Conservation (phyloP, 495 filamentous ascomycete genomes). For the Hyaloscypha finlandica region DNA sequence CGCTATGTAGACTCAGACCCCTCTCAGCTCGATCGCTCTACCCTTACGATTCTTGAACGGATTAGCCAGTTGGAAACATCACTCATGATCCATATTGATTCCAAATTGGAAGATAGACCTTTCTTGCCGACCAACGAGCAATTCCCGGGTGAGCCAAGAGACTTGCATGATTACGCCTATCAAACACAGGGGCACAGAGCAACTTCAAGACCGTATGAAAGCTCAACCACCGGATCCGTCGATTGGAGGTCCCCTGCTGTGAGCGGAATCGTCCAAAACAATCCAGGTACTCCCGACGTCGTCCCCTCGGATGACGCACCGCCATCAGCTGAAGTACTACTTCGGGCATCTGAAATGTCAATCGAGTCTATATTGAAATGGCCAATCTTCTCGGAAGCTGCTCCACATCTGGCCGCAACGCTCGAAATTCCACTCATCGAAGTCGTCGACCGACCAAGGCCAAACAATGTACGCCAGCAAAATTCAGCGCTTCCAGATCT, state of each 20-base stretch:
- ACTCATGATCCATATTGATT: neutral
- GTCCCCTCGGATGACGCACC: neutral
- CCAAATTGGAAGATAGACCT: neutral
- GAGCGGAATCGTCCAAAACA: neutral
- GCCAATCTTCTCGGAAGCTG: neutral
- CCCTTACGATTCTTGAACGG: neutral
- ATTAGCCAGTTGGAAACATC: neutral
- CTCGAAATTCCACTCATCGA: conserved; percentile 1
- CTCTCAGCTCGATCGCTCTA: neutral
- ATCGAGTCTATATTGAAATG: conserved; percentile 8
- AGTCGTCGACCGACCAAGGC: neutral
- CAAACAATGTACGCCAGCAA: neutral
- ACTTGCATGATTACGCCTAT: neutral
- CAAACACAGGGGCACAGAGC: neutral
- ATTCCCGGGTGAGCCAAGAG: neutral
- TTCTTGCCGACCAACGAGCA: neutral
- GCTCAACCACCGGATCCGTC: neutral
- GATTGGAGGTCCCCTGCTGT: neutral
- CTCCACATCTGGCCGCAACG: conserved; percentile 1
- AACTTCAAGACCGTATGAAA: neutral
- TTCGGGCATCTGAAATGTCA: conserved; percentile 3
- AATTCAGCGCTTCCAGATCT: neutral
- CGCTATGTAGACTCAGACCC: neutral
- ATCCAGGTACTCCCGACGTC: neutral
- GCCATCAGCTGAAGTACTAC: conserved; percentile 3